These are phyloP conservation scores for Terana coerulea DNA, from an alignment of 768 basidiomycete species.

Conservation along the genomic window DNA sequence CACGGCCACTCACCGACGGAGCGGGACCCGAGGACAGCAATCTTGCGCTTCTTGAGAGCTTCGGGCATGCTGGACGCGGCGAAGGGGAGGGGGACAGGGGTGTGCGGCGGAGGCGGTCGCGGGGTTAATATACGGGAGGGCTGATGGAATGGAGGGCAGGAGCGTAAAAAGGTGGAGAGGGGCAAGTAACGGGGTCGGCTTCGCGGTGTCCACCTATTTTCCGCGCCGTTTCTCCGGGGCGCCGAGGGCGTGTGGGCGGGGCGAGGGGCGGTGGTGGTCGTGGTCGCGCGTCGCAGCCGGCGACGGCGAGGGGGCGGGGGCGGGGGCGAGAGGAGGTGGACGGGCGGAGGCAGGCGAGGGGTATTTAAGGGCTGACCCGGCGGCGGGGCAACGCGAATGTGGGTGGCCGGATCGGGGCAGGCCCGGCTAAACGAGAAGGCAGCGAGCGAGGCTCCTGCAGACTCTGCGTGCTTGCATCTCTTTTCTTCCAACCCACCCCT, in stretches of 20 bases:
- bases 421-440: constrained; percentile 7
- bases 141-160: neutral
- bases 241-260: constrained; percentile 5
- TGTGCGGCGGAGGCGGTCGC: constrained; percentile 8
- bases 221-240: constrained; percentile 27
- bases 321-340: constrained; percentile 3
- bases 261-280: no score
- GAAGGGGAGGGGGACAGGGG: constrained; percentile 11
- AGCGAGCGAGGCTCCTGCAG: neutral
- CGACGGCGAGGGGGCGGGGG: constrained; percentile 4
- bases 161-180: constrained; percentile 11
- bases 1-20: constrained; percentile 67
- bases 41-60: constrained; percentile 76
- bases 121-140: constrained; percentile 5
- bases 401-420: constrained; percentile 4
- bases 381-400: neutral
- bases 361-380: constrained; percentile 9
- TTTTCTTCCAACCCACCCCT: neutral
- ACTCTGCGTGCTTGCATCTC: no score
- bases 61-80: constrained; percentile 27
- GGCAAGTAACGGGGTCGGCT: constrained; percentile 13
- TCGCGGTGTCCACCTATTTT: constrained; percentile 23
- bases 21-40: constrained; percentile 82
- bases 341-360: constrained; percentile 11
- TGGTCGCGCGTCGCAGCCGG: neutral